phyloP scores from a whole-genome alignment of 225 moss, liverwort and hornwort species.

The Thuidium tamariscinum region DNA sequence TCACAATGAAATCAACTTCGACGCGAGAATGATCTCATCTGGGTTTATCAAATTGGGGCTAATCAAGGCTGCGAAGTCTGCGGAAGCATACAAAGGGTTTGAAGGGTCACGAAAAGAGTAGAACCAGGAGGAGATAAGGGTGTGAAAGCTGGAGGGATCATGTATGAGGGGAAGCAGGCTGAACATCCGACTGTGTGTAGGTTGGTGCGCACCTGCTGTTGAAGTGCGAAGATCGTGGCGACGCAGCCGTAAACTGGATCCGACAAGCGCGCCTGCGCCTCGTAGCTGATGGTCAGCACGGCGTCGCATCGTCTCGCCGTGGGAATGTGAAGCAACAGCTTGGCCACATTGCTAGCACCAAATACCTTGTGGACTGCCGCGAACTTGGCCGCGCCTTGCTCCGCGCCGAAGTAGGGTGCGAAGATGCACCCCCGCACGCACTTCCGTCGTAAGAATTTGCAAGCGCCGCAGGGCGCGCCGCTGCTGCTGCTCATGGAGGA shows the following conservation, averaged over 20 bases:
- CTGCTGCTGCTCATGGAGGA: slow-evolving; percentile 65
- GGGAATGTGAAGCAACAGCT: slow-evolving; percentile 45
- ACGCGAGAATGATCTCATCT: neutral
- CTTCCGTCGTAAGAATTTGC: slow-evolving; percentile 47
- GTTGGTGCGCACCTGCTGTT: slow-evolving; percentile 39
- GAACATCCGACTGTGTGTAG: neutral
- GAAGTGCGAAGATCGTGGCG: slow-evolving; percentile 59
- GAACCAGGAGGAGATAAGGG: neutral
- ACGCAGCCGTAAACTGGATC: slow-evolving; percentile 62
- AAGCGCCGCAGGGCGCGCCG: slow-evolving; percentile 56
- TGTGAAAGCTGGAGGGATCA: neutral
- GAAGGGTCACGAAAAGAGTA: neutral
- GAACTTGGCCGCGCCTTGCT: slow-evolving; percentile 45
- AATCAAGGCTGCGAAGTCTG: neutral
- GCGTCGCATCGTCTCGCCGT: slow-evolving; percentile 43
- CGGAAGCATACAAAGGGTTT: neutral
- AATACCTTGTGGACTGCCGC: slow-evolving; percentile 54
- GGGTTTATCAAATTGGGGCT: neutral
- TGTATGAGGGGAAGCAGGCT: neutral
- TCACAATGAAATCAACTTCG: neutral
- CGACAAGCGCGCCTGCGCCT: slow-evolving; percentile 51
- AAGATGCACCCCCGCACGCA: slow-evolving; percentile 56
- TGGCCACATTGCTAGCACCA: slow-evolving; percentile 62
- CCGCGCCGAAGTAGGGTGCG: slow-evolving; percentile 55
- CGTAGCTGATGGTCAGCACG: slow-evolving; percentile 47